Percentiles rank a stretch among this genome's conserved stretches.
Conservation (phyloP, 164 flowering plant genomes). For the Saururus chinensis region DNA sequence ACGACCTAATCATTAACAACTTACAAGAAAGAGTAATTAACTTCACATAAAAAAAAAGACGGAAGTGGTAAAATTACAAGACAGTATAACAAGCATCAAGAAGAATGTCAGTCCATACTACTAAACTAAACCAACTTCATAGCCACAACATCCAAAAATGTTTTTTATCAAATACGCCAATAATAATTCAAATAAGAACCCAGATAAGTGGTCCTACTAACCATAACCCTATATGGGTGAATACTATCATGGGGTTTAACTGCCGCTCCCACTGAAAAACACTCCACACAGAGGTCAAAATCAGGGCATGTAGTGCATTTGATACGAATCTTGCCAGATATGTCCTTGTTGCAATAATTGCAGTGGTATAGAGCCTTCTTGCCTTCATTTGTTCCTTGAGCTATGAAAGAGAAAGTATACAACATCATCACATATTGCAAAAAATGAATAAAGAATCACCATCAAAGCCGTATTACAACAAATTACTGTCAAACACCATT, state of each 20-base stretch:
- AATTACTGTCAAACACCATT: too few species aligned
- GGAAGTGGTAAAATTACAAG: too few species aligned
- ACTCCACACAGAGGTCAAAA: constrained; percentile 85
- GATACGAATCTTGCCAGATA: constrained; percentile 64
- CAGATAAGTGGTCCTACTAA: constrained; percentile 15
- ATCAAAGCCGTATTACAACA: too few species aligned
- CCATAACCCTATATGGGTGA: constrained; percentile 94
- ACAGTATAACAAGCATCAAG: too few species aligned
- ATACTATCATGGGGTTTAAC: constrained; percentile 75
- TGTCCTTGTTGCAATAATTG: constrained; percentile 78
- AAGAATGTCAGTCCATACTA: too few species aligned
- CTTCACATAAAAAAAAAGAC: too few species aligned
- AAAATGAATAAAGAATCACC: neutral
- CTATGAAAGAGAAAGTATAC: constrained; percentile 9
- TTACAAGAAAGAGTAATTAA: too few species aligned
- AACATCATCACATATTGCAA: neutral
- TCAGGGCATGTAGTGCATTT: constrained; percentile 71
- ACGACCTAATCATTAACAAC: too few species aligned
- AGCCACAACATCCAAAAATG: neutral
- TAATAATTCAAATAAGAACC: neutral
- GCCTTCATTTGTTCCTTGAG: constrained; percentile 56
- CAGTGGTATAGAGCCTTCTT: constrained; percentile 67
- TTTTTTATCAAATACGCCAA: neutral
- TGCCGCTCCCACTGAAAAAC: constrained; percentile 88
- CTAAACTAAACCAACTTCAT: too few species aligned